Percentiles rank a stretch among this genome's conserved stretches.
These are phyloP conservation scores for Heterobasidion occidentale DNA, from an alignment of 1,284 basidiomycete species.

Conservation along the genomic window DNA sequence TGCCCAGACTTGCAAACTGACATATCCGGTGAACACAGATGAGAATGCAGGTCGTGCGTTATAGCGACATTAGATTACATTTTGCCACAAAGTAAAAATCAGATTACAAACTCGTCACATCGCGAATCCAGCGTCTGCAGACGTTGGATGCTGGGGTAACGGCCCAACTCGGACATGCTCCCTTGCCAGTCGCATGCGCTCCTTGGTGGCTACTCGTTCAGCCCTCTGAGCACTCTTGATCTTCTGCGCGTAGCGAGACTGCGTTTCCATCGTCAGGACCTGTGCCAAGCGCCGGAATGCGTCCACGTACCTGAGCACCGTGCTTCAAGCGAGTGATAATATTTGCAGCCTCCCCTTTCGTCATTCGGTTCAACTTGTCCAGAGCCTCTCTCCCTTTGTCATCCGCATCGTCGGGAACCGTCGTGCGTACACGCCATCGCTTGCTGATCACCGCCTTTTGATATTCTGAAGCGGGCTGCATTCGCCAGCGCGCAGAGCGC, in stretches of 20 bases:
- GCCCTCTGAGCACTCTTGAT: conserved; percentile 31
- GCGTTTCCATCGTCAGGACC: neutral
- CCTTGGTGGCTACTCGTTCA: conserved; percentile 31
- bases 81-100: neutral
- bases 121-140: too few relatives aligned
- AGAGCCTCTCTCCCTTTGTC: conserved; percentile 8
- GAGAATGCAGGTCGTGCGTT: too few relatives aligned
- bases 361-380: conserved; percentile 38
- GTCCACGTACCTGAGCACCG: conserved; percentile 53
- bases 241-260: conserved; percentile 55
- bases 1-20: too few relatives aligned
- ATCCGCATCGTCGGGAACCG: conserved; percentile 4
- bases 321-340: conserved; percentile 74
- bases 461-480: conserved; percentile 49
- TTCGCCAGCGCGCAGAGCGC: conserved; percentile 71
- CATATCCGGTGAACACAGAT: too few relatives aligned
- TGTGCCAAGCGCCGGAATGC: neutral
- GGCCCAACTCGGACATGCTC: conserved; percentile 57
- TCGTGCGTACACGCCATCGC: conserved; percentile 36
- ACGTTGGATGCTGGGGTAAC: conserved; percentile 16
- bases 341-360: conserved; percentile 72
- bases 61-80: neutral
- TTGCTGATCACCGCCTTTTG: conserved; percentile 63
- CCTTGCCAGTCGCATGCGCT: conserved; percentile 38
- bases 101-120: neutral